Evolutionary conservation across 2,329 filamentous ascomycete species (phyloP), one percentile per base, ranked within the genome.

Genomic region (Verticillium albo-atrum): DNA sequence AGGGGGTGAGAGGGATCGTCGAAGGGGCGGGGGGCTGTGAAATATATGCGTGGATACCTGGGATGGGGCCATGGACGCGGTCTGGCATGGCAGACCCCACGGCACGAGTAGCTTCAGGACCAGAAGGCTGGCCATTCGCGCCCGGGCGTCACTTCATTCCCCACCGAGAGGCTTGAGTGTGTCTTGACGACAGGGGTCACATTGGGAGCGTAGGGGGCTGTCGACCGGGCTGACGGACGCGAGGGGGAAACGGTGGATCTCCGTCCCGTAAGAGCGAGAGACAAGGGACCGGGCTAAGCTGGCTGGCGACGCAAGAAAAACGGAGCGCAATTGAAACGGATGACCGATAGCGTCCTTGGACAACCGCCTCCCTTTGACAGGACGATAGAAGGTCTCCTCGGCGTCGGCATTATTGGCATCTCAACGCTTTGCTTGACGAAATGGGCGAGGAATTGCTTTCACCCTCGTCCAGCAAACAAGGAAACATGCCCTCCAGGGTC

Each of bases 1-100:
- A 20, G n/a, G 20, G n/a, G 35, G 55, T 30, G 27, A 10, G 53
- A 60, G 37, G 26, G 37, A 58, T 47, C 52, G 57, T 56, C 35
- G 20, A 50, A 50, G 42, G 42, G 42, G 42, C 42, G 42, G 42
- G 35, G 42, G 42, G 42, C 42, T 50, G 42, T 50, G 42, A 50
- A 12, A 4, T 50, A 50, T 50, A 50, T 50, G 42, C 42, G 42
- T 50, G 42, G 42, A 50, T n/a, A 20, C n/a, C 6, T 23, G 23
- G 42, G 42, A 50, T 50, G 42, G 42, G 42, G 42, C n/a, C 42
- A 20, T 50, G 42, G 42, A 23, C 42, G 14, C 42, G n/a, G 9
- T 23, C 20, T 50, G 42, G 42, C 10, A 50, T 50, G 42, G 42
- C 42, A 26, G 42, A 25, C 42, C 42, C 42, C 42, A 50, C 42